phyloP scores from a whole-genome alignment of 306 rosid genomes.

The Vicia sativa region DNA sequence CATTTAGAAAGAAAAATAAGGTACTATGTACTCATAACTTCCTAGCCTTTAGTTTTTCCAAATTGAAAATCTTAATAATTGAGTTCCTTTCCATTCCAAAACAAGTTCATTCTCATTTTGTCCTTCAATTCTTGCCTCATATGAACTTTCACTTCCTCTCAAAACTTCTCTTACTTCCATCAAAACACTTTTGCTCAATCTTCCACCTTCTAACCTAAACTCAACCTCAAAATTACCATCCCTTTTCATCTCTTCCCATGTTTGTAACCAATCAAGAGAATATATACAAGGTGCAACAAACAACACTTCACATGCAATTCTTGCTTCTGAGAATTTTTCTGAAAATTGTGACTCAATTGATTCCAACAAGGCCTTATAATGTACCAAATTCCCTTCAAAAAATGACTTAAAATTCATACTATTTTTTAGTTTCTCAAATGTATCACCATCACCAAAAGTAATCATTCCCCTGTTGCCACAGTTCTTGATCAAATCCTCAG shows the following conservation, averaged over 20 bases:
- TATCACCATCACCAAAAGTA: constrained; percentile 58
- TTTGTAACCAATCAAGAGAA: constrained; percentile 48
- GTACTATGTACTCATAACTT: not conserved
- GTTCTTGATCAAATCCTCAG: constrained; percentile 51
- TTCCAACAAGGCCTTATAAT: constrained; percentile 60
- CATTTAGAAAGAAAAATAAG: not conserved
- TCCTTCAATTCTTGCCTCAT: constrained; percentile 51
- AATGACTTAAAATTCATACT: constrained; percentile 51
- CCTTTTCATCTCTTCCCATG: constrained; percentile 51
- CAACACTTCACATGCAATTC: constrained; percentile 50
- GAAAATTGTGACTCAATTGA: constrained; percentile 54
- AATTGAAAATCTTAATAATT: constrained; percentile 57
- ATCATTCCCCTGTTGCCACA: constrained; percentile 47
- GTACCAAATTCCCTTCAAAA: constrained; percentile 52
- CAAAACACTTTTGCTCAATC: constrained; percentile 49
- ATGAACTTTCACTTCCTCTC: constrained; percentile 43
- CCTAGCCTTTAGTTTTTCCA: constrained; percentile 47
- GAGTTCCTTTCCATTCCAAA: constrained; percentile 55
- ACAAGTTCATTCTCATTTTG: constrained; percentile 48
- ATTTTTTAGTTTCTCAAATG: constrained; percentile 42
- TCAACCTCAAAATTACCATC: constrained; percentile 12
- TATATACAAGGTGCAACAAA: constrained; percentile 61
- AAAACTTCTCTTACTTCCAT: constrained; percentile 55
- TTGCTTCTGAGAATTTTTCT: constrained; percentile 51
- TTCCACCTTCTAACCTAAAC: constrained; percentile 43